Percentiles rank a stretch among this genome's conserved stretches.
Evolutionary conservation across 1,139 yeast genomes (phyloP).

Genomic region (Saccharomycopsis crataegensis): DNA sequence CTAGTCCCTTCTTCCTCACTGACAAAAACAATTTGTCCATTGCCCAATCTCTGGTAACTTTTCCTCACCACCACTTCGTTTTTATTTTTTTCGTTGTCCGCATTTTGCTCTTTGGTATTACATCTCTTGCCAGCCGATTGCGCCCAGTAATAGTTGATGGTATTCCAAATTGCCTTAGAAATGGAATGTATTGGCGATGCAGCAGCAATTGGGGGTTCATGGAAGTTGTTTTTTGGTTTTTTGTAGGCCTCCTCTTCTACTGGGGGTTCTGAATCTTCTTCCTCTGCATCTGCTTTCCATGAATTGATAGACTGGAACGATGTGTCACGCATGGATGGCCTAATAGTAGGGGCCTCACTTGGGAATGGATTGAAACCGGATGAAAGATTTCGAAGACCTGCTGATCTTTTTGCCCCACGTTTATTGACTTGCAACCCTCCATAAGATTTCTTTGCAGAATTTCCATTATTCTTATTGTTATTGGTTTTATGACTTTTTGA

Average conservation of each 20-base stretch:
- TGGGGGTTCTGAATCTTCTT: background rate
- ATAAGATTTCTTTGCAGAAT: background rate
- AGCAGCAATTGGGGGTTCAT: conserved; percentile 1
- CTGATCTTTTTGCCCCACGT: background rate
- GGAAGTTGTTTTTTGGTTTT: background rate
- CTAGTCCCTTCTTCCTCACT: background rate
- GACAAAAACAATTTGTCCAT: conserved; percentile 4
- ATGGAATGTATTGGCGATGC: background rate
- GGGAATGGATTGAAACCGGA: conserved; percentile 1
- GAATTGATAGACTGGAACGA: too few relatives aligned
- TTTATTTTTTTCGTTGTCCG: background rate
- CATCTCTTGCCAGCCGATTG: background rate
- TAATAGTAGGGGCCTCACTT: background rate
- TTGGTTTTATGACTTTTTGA: background rate
- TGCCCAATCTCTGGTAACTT: conserved; percentile 9
- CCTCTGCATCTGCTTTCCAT: background rate
- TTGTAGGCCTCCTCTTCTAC: background rate
- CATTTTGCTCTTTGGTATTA: background rate
- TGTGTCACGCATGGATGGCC: too few relatives aligned
- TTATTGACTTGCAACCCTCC: background rate
- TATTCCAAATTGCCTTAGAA: conserved; percentile 9
- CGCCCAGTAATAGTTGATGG: conserved; percentile 10
- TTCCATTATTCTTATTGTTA: background rate
- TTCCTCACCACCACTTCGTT: conserved; percentile 5
- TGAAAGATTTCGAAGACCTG: background rate